Evolutionary conservation across 208 protist species (phyloP), one percentile per base, ranked within the genome.

Genomic region (Tritrichomonas musculus): DNA sequence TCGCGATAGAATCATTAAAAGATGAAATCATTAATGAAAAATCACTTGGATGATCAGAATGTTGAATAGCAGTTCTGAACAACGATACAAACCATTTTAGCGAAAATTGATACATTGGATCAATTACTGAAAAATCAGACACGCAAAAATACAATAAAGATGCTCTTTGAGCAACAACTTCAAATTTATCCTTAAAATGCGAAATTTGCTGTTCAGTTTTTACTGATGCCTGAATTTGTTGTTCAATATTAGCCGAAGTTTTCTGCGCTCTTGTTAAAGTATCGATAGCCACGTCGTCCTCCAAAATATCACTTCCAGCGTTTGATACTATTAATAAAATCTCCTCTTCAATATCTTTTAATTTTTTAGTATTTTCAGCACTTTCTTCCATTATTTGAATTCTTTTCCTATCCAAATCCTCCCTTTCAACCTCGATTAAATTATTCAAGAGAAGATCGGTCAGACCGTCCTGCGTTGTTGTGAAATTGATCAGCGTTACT

Each of bases 401-500:
- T 94, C 98, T 97, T 94, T 97, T 97, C 96, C 98, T 97, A 95
- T 99, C 98, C 22, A 99, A 95, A 93, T 99, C 98, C 22, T 98
- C 97, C 39, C 97, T 96, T 95, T 99, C 98, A 93, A 98, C 96
- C 95, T 97, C 98, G 47, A 99, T 98, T 27, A 99, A 98, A 36
- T 98, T 96, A 2, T 98, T 98, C 30, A 99, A 96, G 92, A 99
- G 96, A 96, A 99, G 98, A 94, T 99, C 98, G 95, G 99, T 98
- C 60, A 99, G 96, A 92, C 98, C 98, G 27, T 97, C 97, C 93
- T 98, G 97, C 20, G 98, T 99, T 69, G 99, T 98, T 95, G 98
- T 99, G 95, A 99, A 99, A 96, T 99, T 99, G 95, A 99, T 98
- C 50, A 99, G 94, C 2, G 98, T 99, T 49, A 97, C 98, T 96